Percentiles rank a stretch among this genome's conserved stretches.
Evolutionary conservation across 495 filamentous ascomycete species (phyloP).

Genomic region (Stereocaulon alpinum): DNA sequence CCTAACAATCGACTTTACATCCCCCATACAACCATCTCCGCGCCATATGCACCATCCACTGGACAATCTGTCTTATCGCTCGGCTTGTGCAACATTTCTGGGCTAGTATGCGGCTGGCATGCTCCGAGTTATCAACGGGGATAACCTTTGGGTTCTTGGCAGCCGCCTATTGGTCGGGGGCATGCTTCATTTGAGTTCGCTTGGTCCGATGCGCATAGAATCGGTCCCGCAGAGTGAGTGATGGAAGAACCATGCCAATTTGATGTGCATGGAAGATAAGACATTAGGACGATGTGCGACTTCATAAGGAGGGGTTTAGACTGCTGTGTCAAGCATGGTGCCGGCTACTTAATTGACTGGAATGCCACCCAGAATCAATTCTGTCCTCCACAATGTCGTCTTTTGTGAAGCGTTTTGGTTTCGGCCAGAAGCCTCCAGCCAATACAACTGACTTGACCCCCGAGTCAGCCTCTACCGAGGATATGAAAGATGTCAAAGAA

Average conservation of each 20-base stretch:
- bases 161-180: background rate
- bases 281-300: background rate
- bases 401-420: slow-evolving; percentile 8
- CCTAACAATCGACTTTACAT: background rate
- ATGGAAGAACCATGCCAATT: background rate
- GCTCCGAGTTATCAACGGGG: background rate
- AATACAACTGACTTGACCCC: background rate
- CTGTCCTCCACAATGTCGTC: slow-evolving; percentile 1
- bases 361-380: background rate
- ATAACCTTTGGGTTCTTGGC: background rate
- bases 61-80: slow-evolving; percentile 2
- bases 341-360: background rate
- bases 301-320: background rate
- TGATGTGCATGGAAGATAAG: slow-evolving; percentile 3
- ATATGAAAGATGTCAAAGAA: background rate
- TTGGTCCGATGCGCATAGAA: background rate
- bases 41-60: background rate
- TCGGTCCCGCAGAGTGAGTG: background rate
- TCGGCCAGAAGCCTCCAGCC: background rate
- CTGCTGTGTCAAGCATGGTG: too few species aligned
- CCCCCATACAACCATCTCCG: background rate
- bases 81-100: background rate
- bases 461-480: slow-evolving; percentile 2
- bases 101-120: background rate
- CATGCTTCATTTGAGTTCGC: background rate